Evolutionary conservation across 768 basidiomycete species (phyloP), one percentile per base, ranked within the genome.

Genomic region (Infundibulicybe gibba): DNA sequence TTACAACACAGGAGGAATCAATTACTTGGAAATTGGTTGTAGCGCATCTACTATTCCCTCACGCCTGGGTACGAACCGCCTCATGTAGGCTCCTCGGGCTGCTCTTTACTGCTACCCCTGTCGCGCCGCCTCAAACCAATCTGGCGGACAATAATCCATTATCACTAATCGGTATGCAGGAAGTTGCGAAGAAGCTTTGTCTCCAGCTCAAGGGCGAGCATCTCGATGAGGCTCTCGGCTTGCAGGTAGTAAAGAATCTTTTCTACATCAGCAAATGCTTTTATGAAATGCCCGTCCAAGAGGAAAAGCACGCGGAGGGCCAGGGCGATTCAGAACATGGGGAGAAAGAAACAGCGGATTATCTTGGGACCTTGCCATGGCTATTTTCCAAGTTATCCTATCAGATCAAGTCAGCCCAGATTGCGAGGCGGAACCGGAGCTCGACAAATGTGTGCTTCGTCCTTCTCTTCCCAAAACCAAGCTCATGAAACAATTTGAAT

Each of bases 311-410:
- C 3, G 54, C 48, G 2, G 56, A 53, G 5, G 62, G 64, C 13
- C 67, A 67, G 15, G 59, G 55, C 15, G 62, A 62, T 12, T 64
- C 65, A 5, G 64, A 61, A 3, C 58, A 64, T 2, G 54, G 59
- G 6, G 54, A 32, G 17, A 58, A 61, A 13, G 61, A 40, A 44
- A 54, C 41, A 58, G 71, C 54, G 61, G 14, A 14, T 14, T 66
- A 47, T 54, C 57, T 50, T 49, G 75, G 85, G 54, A 85, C 85
- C 0, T 69, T 97, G 2, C 80, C 90, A 0, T 98, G 95, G 94
- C 66, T 99, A 31, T 97, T 98, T 73, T 94, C 93, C 17, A 89
- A 89, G 59, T 70, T 98, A 15, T 97, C 95, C 0, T 94, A 89
- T 63, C 87, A 94, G 59, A 79, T 85, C 9, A 80, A 82, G 31